phyloP scores from a whole-genome alignment of 495 filamentous ascomycete species.

The Xanthoparmelia taractica region DNA sequence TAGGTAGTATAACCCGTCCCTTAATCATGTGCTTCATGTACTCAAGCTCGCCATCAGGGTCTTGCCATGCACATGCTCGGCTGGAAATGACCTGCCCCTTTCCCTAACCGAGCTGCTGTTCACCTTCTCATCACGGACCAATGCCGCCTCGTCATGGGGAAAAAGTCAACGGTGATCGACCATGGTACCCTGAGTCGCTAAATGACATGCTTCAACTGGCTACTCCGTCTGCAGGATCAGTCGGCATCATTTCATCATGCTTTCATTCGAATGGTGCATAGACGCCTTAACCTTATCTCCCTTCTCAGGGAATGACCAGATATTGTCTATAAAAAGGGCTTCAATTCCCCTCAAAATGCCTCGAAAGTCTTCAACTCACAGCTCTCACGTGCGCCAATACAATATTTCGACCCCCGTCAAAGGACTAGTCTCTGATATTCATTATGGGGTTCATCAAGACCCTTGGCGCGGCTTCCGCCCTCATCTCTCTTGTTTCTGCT shows the following conservation, averaged over 20 bases:
- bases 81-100: conserved; percentile 4
- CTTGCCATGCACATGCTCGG: conserved; percentile 1
- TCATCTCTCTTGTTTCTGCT: conserved; percentile 14
- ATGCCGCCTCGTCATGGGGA: conserved; percentile 5
- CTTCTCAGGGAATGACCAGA: background rate
- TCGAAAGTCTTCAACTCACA: background rate
- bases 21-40: background rate
- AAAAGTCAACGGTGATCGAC: background rate
- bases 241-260: conserved; percentile 1
- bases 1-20: background rate
- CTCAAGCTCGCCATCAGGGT: background rate
- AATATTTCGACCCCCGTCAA: background rate
- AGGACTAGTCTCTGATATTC: background rate
- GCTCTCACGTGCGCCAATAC: background rate
- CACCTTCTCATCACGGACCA: conserved; percentile 16
- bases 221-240: conserved; percentile 9
- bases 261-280: conserved; percentile 6
- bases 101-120: background rate
- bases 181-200: background rate
- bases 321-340: conserved; percentile 11
- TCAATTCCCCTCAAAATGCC: background rate
- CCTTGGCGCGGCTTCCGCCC: conserved; percentile 17
- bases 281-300: background rate
- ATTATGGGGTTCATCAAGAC: conserved; percentile 8
- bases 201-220: conserved; percentile 2